Evolutionary conservation across 371 early-diverging fungal genomes (phyloP).

Genomic region (Quaeritorhiza haematococci): DNA sequence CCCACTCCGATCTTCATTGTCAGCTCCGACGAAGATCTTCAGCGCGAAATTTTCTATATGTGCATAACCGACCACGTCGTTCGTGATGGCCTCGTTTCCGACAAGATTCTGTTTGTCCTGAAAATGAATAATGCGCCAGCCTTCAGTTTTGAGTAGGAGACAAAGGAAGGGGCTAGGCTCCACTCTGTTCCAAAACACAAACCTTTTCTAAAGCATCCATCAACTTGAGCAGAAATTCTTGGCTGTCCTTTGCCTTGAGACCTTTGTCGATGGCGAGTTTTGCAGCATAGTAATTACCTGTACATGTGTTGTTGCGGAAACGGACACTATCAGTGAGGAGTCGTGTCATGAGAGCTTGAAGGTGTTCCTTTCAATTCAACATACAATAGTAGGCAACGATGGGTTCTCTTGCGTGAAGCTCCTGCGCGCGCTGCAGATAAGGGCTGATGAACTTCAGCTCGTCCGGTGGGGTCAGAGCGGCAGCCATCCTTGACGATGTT

Average conservation of each 20-base stretch:
- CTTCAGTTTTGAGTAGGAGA: no score
- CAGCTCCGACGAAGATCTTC: constrained; percentile 84
- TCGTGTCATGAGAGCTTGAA: not conserved
- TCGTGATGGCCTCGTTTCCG: constrained; percentile 66
- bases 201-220: constrained; percentile 77
- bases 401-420: constrained; percentile 72
- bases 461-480: constrained; percentile 41
- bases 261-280: constrained; percentile 69
- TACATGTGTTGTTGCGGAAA: not conserved
- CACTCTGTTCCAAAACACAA: not conserved
- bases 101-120: constrained; percentile 65
- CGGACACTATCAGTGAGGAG: not conserved
- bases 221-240: constrained; percentile 59
- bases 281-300: constrained; percentile 86
- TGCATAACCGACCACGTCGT: constrained; percentile 75
- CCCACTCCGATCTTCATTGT: constrained; percentile 84
- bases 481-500: not conserved
- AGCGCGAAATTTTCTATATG: constrained; percentile 86
- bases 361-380: constrained; percentile 1
- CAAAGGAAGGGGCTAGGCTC: not conserved
- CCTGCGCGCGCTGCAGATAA: constrained; percentile 76
- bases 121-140: no score
- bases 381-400: constrained; percentile 87
- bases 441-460: constrained; percentile 72
- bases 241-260: constrained; percentile 50